Percentiles rank a stretch among this genome's conserved stretches.
Evolutionary conservation across 345 rosid genomes (phyloP).

Genomic region (Balakata baccata): DNA sequence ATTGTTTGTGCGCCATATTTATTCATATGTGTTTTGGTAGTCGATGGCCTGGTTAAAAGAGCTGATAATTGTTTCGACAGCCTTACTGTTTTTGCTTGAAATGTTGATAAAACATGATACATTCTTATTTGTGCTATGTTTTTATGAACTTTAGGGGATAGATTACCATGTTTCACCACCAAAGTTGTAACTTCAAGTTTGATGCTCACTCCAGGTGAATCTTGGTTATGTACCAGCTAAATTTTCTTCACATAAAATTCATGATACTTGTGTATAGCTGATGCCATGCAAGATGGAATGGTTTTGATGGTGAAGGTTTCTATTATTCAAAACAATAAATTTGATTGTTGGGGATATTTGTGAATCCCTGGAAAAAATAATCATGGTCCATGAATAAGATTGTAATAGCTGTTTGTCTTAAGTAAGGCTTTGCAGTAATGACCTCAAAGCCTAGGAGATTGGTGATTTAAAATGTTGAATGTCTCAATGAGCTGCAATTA

Average conservation of each 20-base stretch:
- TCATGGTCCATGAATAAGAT: not conserved
- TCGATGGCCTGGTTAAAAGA: not conserved
- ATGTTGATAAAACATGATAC: too few species aligned
- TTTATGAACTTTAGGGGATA: not conserved
- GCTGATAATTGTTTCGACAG: not conserved
- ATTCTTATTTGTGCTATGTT: not conserved
- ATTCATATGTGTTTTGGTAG: not conserved
- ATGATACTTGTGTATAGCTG: not conserved
- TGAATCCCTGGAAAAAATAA: too few species aligned
- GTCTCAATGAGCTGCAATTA: not conserved
- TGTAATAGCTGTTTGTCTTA: not conserved
- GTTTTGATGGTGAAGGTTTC: not conserved
- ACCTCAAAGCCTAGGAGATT: not conserved
- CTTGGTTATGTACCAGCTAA: not conserved
- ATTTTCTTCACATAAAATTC: not conserved
- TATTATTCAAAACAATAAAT: not conserved
- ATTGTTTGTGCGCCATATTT: not conserved
- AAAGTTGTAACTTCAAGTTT: not conserved
- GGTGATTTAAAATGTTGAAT: too few species aligned
- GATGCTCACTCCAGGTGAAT: not conserved
- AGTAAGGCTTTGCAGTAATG: conserved; percentile 1
- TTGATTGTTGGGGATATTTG: not conserved
- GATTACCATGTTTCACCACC: not conserved
- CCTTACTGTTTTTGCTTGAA: too few species aligned
- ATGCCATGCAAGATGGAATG: not conserved